phyloP scores from a whole-genome alignment of 176 grass and related monocot species.

The Musa itinerans region DNA sequence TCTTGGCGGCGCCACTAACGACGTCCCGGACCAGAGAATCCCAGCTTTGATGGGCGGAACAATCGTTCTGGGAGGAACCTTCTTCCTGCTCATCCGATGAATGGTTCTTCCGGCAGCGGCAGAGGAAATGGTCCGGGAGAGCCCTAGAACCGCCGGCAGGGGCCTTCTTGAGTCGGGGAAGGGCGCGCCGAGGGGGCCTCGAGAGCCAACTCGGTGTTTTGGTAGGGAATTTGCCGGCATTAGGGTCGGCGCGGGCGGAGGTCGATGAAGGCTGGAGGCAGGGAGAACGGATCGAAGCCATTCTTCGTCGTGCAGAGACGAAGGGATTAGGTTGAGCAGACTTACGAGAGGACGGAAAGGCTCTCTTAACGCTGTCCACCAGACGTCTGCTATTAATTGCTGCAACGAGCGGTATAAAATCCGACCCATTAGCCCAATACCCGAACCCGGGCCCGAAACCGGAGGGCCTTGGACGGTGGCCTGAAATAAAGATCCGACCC shows the following conservation, averaged over 20 bases:
- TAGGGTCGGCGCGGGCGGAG: background rate
- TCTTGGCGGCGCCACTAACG: slow-evolving; percentile 42
- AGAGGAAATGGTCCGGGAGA: background rate
- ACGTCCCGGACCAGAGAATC: slow-evolving; percentile 58
- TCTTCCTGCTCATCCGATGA: background rate
- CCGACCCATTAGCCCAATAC: background rate
- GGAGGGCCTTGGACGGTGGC: too few relatives aligned
- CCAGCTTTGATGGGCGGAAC: slow-evolving; percentile 42
- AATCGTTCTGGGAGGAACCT: slow-evolving; percentile 11
- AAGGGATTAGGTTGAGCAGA: background rate
- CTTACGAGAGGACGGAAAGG: background rate
- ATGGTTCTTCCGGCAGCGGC: background rate
- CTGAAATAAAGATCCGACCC: background rate
- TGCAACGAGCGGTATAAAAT: background rate
- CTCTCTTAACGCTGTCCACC: background rate
- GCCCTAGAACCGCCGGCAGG: background rate
- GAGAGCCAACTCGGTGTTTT: background rate
- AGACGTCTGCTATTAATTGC: background rate
- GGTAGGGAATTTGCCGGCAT: background rate
- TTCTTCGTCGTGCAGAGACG: background rate
- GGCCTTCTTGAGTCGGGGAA: background rate
- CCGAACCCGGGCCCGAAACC: too few relatives aligned
- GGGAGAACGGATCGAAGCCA: slow-evolving; percentile 10
- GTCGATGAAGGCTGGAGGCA: background rate
- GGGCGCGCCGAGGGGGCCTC: background rate